These are phyloP conservation scores for Cnidoscolus chayamansa DNA, from an alignment of 441 rosid species.

Conservation along the genomic window DNA sequence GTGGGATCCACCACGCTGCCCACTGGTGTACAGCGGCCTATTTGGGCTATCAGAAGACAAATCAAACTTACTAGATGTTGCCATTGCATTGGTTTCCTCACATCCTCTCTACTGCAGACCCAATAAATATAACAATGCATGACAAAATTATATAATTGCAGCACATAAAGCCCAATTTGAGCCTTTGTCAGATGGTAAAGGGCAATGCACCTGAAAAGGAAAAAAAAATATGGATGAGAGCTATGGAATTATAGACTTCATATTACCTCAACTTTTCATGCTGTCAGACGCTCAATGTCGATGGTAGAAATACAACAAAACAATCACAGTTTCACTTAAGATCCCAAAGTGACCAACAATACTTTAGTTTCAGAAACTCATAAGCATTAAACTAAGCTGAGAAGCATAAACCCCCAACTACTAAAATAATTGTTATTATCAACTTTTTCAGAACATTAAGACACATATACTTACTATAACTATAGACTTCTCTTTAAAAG, in stretches of 20 bases:
- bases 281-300: not conserved
- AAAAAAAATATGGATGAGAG: constrained; percentile 26
- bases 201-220: constrained; percentile 46
- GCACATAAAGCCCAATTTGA: constrained; percentile 54
- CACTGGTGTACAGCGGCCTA: constrained; percentile 62
- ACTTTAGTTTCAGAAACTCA: constrained; percentile 9
- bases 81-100: constrained; percentile 61
- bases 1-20: constrained; percentile 87
- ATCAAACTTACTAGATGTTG: constrained; percentile 86
- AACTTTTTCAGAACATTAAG: not conserved
- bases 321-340: not conserved
- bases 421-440: not conserved
- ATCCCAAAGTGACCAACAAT: not conserved
- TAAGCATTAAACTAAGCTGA: constrained; percentile 11
- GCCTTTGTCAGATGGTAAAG: constrained; percentile 29
- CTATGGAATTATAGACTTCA: constrained; percentile 11
- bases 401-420: not conserved
- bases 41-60: constrained; percentile 81
- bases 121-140: constrained; percentile 60
- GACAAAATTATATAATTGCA: constrained; percentile 47
- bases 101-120: constrained; percentile 49
- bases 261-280: constrained; percentile 7
- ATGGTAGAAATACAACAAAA: not conserved
- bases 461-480: not conserved
- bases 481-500: not conserved